Percentiles rank a stretch among this genome's conserved stretches.
phyloP scores from a whole-genome alignment of 225 moss, liverwort and hornwort genomes.

The Sphagnum tenellum region DNA sequence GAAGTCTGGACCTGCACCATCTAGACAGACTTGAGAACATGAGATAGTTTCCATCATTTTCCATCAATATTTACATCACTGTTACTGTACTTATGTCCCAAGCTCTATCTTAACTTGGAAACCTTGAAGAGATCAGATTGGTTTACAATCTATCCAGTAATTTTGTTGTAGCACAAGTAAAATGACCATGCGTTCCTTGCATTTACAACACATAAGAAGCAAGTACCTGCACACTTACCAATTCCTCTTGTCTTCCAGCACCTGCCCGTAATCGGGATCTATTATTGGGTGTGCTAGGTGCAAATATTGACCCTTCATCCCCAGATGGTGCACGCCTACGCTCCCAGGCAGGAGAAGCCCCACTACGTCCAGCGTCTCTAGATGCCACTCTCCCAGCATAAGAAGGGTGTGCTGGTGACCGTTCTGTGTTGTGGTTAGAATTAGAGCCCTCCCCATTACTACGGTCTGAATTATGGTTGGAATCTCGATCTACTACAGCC shows the following conservation, averaged over 20 bases:
- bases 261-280: constrained; percentile 24
- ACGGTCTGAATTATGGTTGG: constrained; percentile 12
- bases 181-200: neutral
- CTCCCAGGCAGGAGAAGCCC: constrained; percentile 33
- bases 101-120: neutral
- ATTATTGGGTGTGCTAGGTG: constrained; percentile 16
- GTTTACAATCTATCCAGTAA: neutral
- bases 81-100: neutral
- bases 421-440: constrained; percentile 24
- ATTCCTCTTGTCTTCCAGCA: constrained; percentile 33
- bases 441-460: constrained; percentile 14
- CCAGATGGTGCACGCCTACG: constrained; percentile 32
- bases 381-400: constrained; percentile 21
- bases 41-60: too few relatives aligned
- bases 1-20: too few relatives aligned
- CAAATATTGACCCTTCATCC: constrained; percentile 37
- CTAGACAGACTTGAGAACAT: too few relatives aligned
- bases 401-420: constrained; percentile 23
- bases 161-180: neutral
- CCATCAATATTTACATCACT: too few relatives aligned
- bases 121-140: neutral
- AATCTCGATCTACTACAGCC: constrained; percentile 21
- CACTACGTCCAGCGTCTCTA: constrained; percentile 36
- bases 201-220: neutral
- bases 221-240: constrained; percentile 4